Percentiles rank a stretch among this genome's conserved stretches.
phyloP scores from a whole-genome alignment of 306 rosid genomes.

The Sicyos edulis region DNA sequence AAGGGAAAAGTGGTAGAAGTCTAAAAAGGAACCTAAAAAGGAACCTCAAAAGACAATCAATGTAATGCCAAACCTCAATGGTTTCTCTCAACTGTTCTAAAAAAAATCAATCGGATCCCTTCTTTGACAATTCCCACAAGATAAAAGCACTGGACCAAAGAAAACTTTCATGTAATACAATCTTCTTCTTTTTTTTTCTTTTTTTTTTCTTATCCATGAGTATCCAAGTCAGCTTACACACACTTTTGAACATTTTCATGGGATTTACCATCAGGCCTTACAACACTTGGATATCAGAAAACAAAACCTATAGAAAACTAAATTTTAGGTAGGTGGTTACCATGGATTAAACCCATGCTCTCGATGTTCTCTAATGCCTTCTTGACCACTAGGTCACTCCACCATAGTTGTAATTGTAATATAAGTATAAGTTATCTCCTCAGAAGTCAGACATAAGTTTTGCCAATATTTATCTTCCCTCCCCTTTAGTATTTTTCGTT shows the following conservation, averaged over 20 bases:
- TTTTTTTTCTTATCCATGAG: too few species aligned
- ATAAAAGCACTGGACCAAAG: not conserved
- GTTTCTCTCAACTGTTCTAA: not conserved
- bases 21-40: not conserved
- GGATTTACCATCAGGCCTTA: too few species aligned
- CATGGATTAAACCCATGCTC: too few species aligned
- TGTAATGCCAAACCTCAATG: conserved; percentile 1
- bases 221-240: too few species aligned
- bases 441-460: not conserved
- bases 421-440: not conserved
- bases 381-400: too few species aligned
- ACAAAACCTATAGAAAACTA: too few species aligned
- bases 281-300: too few species aligned
- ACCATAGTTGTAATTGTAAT: too few species aligned
- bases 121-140: not conserved
- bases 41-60: not conserved
- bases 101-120: not conserved
- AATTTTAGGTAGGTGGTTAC: too few species aligned
- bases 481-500: not conserved
- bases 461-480: not conserved
- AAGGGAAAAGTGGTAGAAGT: not conserved
- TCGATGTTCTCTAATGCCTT: too few species aligned
- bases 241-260: too few species aligned
- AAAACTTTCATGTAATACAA: not conserved
- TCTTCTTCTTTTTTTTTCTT: too few species aligned